Conservation (phyloP, 352 stramenopile genomes). For the Phytopythium kandeliae region DNA sequence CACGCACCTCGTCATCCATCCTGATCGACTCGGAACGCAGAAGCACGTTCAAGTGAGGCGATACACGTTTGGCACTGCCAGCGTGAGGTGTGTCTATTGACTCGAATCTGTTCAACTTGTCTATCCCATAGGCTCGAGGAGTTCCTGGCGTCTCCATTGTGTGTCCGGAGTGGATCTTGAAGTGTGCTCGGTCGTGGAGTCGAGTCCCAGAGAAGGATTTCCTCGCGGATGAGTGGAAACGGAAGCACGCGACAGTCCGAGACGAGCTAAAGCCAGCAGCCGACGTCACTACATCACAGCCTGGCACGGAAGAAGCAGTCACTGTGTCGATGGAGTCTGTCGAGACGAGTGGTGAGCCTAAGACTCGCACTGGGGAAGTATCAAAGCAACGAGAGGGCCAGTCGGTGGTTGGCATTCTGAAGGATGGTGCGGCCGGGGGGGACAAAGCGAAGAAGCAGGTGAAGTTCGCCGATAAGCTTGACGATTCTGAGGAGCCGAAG, state of each 20-base stretch:
- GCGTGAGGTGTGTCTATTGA: background rate
- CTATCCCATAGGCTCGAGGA: constrained; percentile 34
- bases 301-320: background rate
- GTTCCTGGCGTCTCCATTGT: constrained; percentile 61
- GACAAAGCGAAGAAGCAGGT: constrained; percentile 49
- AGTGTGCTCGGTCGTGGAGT: constrained; percentile 67
- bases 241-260: constrained; percentile 26
- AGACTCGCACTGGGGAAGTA: background rate
- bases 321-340: background rate
- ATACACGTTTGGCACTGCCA: background rate
- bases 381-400: constrained; percentile 12
- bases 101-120: background rate
- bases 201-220: constrained; percentile 59
- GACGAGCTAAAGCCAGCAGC: no score
- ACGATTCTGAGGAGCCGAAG: constrained; percentile 10
- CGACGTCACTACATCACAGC: no score
- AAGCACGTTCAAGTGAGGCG: constrained; percentile 61
- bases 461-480: constrained; percentile 43
- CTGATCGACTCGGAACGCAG: constrained; percentile 68
- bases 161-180: constrained; percentile 76
- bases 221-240: constrained; percentile 57
- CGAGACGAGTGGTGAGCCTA: background rate
- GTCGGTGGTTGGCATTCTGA: constrained; percentile 13
- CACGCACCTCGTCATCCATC: constrained; percentile 84
- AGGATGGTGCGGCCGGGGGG: constrained; percentile 9